Base-by-base conservation (phyloP, 148 eudicot species). In the Rhododendron vialii region DNA sequence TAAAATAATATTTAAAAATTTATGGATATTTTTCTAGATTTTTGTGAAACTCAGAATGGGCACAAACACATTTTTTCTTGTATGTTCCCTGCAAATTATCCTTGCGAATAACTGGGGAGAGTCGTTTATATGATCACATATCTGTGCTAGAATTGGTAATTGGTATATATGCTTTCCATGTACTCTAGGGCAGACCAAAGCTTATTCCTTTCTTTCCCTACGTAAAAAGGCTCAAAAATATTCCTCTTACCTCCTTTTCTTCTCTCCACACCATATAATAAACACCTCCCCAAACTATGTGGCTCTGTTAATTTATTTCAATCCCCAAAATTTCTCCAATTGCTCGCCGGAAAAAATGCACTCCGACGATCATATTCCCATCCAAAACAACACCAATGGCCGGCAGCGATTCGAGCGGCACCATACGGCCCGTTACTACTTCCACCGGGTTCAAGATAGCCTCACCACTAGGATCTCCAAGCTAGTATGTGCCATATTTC, bases 381-480 rank as follows among this genome's bases (percentile, higher is more conserved):
- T 83, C 33, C 86, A 85, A 7, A 3, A 55, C 76, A 45, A 48
- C 61, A 80, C 82, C 10, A 51, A 82, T 3, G 69, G 50, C 55
- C 61, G 36, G 24, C 77, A 61, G 24, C 77, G 71, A 65, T 43
- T 87, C 4, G 43, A 83, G 17, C 92, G 93, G 38, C 95, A 63
- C 88, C 95, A 91, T 80, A 83, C 94, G 1, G 91, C 92, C 81
- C 88, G 91, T 3, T 91, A 91, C 92, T 94, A 94, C 67, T 90
- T 93, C 38, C 94, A 91, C 88, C 90, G 94, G 65, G 98, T 95
- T 22, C 85, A 89, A 88, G 98, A 93, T 50, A 95, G 95, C 87
- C 93, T 97, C 80, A 91, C 95, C 85, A 93, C 96, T 30, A 85
- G 95, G 61, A 86, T 97, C 36, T 91, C 93, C 38, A 97, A 94